Conservation (phyloP, 805 yeast species). For the Debaryomyces prosopidis region DNA sequence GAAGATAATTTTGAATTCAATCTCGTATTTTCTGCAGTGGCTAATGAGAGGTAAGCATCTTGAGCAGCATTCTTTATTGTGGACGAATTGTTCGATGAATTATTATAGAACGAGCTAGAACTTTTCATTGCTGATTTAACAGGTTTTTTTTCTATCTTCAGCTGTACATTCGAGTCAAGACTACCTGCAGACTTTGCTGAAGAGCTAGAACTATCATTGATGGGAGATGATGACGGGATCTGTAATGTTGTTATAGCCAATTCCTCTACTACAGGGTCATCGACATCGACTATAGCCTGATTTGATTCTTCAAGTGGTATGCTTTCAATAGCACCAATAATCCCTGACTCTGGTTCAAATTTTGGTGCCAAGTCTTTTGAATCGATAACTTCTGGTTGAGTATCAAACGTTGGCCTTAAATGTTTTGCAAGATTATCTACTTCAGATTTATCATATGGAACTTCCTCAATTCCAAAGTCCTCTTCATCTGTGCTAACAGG, state of each 20-base stretch:
- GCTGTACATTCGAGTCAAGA: constrained; percentile 20
- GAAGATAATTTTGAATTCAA: constrained; percentile 61
- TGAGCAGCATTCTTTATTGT: constrained; percentile 46
- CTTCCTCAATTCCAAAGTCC: constrained; percentile 28
- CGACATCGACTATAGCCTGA: too few relatives aligned
- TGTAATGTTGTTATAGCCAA: constrained; percentile 8
- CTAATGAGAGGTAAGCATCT: constrained; percentile 62
- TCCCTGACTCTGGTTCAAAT: constrained; percentile 12
- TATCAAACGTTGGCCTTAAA: constrained; percentile 33
- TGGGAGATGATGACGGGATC: constrained; percentile 10
- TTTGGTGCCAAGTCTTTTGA: constrained; percentile 2
- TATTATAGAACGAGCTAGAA: constrained; percentile 23
- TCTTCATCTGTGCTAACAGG: constrained; percentile 11
- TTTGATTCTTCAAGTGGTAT: neutral
- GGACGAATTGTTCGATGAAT: constrained; percentile 6
- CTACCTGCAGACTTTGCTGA: constrained; percentile 30
- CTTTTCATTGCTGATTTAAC: constrained; percentile 55
- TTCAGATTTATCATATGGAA: constrained; percentile 14
- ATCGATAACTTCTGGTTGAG: constrained; percentile 27
- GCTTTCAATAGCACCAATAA: constrained; percentile 14
- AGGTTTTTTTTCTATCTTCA: constrained; percentile 29
- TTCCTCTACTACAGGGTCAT: too few relatives aligned
- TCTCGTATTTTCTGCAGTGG: constrained; percentile 80
- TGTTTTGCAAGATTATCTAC: constrained; percentile 25
- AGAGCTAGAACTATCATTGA: constrained; percentile 26